Base-by-base conservation (phyloP, 1,284 basidiomycete species). In the Cutaneotrichosporon spelunceum region DNA sequence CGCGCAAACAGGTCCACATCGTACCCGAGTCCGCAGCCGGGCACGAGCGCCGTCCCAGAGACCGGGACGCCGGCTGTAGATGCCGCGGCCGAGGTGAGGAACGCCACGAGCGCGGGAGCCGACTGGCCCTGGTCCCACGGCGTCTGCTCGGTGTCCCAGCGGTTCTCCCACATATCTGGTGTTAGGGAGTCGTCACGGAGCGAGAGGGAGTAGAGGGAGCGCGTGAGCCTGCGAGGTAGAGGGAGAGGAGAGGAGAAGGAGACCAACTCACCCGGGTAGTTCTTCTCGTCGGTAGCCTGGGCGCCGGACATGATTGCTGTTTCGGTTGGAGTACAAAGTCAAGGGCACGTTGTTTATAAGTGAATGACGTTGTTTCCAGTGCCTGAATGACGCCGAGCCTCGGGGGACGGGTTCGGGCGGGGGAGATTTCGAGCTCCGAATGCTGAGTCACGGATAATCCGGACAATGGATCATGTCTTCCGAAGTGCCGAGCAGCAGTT, bases 11-110 rank as follows among this genome's bases (percentile, higher is more conserved):
- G 77, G 63, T 82, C 82, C 3, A 84, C 82, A 70, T 90, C 88
- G 70, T 88, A 86, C n/a, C 86, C 87, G 87, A 79, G 81, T 48
- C 88, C 88, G 70, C 88, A 89, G 2, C 88, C 89, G 0, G 88
- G 88, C 10, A 90, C 83, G 1, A 90, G 78, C 3, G 85, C 87
- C 36, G 79, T 75, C 1, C 88, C 88, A 6, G 65, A 68, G 27
- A 64, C 81, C 0, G 87, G 84, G 45, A 88, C 80, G 4, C 81
- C 73, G 1, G 88, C 63, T 44, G 71, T 59, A 64, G 60, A 62
- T 9, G 58, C 62, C 27, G 78, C 77, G 13, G 75, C 77, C 0
- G 82, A 82, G 52, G 82, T 74, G n/a, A 89, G 70, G 1, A 87
- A 72, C 33, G 84, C 82, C 21, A 76, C 74, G 48, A 90, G 77